phyloP scores from a whole-genome alignment of 192 early-diverging fungal species.

The Rhizophagus clarus region DNA sequence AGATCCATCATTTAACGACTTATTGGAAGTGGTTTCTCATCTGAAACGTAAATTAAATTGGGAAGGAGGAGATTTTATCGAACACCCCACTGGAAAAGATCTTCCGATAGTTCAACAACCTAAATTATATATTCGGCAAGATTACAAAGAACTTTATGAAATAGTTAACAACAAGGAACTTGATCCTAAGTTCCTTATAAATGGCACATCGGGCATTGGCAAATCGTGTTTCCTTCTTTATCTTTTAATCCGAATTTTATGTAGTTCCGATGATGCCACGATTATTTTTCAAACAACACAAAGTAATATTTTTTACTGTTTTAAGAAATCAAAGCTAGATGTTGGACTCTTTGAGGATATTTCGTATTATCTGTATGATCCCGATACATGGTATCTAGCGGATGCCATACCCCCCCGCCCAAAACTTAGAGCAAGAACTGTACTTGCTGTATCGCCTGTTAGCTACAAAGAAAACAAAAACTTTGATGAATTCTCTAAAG shows the following conservation, averaged over 20 bases:
- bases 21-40: constrained; percentile 4
- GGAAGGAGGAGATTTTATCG: too few species aligned
- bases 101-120: constrained; percentile 1
- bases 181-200: constrained; percentile 13
- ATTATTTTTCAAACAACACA: not conserved
- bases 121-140: constrained; percentile 14
- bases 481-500: constrained; percentile 9
- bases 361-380: not conserved
- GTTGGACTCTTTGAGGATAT: not conserved
- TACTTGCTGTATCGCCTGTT: constrained; percentile 5
- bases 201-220: constrained; percentile 5
- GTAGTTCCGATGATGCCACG: not conserved
- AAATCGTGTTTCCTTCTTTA: constrained; percentile 25
- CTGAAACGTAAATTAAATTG: too few species aligned
- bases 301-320: not conserved
- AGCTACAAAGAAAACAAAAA: not conserved
- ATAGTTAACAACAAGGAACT: constrained; percentile 1
- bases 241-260: not conserved
- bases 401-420: not conserved
- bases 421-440: not conserved
- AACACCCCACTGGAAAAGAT: too few species aligned
- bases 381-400: constrained; percentile 13
- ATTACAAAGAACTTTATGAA: constrained; percentile 8
- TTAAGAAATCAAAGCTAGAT: not conserved
- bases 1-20: not conserved